A percentile compares a stretch with the other conserved stretches of the same genome.
These are phyloP conservation scores for Lactuca saligna DNA, from an alignment of 129 eudicot species.

Conservation along the genomic window DNA sequence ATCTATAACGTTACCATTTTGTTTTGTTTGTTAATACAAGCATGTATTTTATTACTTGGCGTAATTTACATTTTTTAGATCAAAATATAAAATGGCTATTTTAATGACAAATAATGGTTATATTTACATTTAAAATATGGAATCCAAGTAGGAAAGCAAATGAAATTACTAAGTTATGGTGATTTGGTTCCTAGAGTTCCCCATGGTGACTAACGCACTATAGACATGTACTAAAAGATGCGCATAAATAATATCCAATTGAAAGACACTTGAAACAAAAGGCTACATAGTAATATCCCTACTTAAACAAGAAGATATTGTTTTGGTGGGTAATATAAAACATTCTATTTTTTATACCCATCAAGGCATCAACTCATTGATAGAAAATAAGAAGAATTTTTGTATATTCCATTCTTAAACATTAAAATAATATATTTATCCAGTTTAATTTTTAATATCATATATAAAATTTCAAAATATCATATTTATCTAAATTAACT, in stretches of 20 bases:
- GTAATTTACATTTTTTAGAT: too few species aligned
- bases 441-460: too few species aligned
- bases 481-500: too few species aligned
- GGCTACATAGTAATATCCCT: conserved; percentile 12
- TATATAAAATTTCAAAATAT: too few species aligned
- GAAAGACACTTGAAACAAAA: conserved; percentile 8
- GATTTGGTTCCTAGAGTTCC: neutral
- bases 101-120: too few species aligned
- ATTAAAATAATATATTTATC: too few species aligned
- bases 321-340: neutral
- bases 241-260: conserved; percentile 9
- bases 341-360: neutral
- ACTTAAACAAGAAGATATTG: neutral
- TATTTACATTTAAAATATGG: too few species aligned
- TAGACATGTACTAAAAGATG: neutral
- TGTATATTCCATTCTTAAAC: too few species aligned
- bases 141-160: neutral
- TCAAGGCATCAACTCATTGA: neutral
- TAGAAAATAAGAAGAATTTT: neutral
- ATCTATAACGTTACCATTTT: too few species aligned
- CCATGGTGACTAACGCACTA: neutral
- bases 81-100: too few species aligned
- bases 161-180: neutral
- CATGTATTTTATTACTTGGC: too few species aligned
- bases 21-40: too few species aligned